Percentiles rank a stretch among this genome's conserved stretches.
Evolutionary conservation across 23 red algal species (phyloP).

Genomic region (Rhodosorus marinus): DNA sequence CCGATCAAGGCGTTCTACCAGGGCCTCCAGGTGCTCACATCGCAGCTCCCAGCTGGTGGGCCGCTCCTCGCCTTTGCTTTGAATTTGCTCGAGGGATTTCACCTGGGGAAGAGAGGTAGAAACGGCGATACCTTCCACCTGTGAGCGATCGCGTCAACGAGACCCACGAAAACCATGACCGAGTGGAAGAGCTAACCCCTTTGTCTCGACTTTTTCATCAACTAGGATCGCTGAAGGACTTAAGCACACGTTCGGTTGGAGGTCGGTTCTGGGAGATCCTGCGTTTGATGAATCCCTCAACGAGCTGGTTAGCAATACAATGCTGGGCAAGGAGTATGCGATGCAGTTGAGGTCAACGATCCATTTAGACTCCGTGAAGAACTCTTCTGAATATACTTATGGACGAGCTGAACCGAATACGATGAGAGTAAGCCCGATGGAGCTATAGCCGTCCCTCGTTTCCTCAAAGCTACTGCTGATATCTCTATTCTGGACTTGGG

Average conservation of each 20-base stretch:
- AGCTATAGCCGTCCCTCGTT: too few species aligned
- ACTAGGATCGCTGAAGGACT: constrained; percentile 36
- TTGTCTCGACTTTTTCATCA: too few species aligned
- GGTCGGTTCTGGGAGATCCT: constrained; percentile 69
- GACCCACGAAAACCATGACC: too few species aligned
- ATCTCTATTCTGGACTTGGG: not conserved
- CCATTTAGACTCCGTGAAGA: too few species aligned
- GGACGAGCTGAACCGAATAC: too few species aligned
- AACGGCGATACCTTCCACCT: constrained; percentile 14
- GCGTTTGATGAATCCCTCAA: constrained; percentile 36
- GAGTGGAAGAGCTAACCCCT: too few species aligned
- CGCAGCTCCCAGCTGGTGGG: constrained; percentile 55
- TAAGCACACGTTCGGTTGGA: constrained; percentile 64
- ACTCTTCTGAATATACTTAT: too few species aligned
- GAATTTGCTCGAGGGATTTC: constrained; percentile 43
- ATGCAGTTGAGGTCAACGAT: not conserved
- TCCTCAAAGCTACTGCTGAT: not conserved
- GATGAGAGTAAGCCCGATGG: not conserved
- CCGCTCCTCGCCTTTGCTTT: constrained; percentile 44
- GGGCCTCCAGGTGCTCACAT: constrained; percentile 34
- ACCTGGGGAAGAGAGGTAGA: constrained; percentile 19
- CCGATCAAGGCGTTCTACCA: constrained; percentile 29
- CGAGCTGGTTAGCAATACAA: constrained; percentile 19
- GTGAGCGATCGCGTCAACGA: too few species aligned
- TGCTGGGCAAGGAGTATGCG: constrained; percentile 16